phyloP scores from a whole-genome alignment of 2,329 filamentous ascomycete genomes.

The Talaromyces sp. region DNA sequence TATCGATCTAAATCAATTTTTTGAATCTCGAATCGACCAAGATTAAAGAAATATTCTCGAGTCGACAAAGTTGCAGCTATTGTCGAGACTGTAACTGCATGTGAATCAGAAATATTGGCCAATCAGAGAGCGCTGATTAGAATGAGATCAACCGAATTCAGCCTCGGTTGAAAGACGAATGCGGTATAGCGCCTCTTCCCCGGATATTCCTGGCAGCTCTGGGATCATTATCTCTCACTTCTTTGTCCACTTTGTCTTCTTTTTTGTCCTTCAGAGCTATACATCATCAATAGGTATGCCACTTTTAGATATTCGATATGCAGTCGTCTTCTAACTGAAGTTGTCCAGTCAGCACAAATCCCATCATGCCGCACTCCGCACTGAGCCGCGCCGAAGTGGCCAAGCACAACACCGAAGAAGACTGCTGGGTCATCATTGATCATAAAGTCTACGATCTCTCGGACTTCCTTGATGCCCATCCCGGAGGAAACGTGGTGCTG shows the following conservation, averaged over 20 bases:
- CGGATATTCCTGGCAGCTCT: not conserved
- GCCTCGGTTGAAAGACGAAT: constrained; percentile 11
- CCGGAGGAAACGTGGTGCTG: constrained; percentile 75
- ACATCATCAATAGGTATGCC: not conserved
- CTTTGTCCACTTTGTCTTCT: not conserved
- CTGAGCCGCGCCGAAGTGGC: constrained; percentile 60
- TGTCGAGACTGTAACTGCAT: not conserved
- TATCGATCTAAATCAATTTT: not conserved
- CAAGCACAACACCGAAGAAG: constrained; percentile 70
- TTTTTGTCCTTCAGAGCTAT: not conserved
- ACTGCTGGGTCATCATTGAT: constrained; percentile 80
- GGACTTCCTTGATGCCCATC: constrained; percentile 81
- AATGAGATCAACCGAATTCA: not conserved
- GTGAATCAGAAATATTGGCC: not conserved
- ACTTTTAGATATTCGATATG: not conserved
- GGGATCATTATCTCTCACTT: not conserved
- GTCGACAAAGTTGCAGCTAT: not conserved
- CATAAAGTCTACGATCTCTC: constrained; percentile 81
- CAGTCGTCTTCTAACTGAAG: not conserved
- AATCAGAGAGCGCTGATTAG: not conserved
- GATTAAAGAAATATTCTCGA: not conserved
- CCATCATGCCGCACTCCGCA: constrained; percentile 17
- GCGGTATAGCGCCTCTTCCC: not conserved
- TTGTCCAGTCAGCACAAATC: not conserved
- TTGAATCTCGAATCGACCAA: not conserved